Conservation (phyloP, 2,329 filamentous ascomycete species). For the Karstenula rhodostoma region DNA sequence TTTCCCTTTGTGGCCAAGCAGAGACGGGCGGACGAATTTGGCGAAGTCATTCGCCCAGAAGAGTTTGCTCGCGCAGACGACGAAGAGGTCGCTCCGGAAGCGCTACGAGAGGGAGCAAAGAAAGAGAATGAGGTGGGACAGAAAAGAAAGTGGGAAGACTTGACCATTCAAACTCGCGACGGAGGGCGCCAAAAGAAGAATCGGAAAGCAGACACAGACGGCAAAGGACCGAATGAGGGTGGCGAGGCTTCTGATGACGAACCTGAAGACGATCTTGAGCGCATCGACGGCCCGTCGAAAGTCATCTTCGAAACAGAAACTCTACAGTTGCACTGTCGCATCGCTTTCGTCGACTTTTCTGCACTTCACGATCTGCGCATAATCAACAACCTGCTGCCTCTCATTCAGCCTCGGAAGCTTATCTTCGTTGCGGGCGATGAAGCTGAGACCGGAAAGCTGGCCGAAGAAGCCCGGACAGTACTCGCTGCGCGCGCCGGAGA, state of each 20-base stretch:
- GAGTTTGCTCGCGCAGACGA: constrained; percentile 95
- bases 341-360: constrained; percentile 90
- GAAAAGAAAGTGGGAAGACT: constrained; percentile 93
- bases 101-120: constrained; percentile 63
- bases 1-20: constrained; percentile 86
- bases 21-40: constrained; percentile 87
- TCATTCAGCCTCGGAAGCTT: constrained; percentile 92
- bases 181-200: constrained; percentile 61
- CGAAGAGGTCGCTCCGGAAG: constrained; percentile 76
- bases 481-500: constrained; percentile 58
- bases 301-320: constrained; percentile 70
- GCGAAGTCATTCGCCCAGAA: constrained; percentile 90
- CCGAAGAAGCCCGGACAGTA: constrained; percentile 79
- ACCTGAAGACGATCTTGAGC: constrained; percentile 61
- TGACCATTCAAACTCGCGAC: constrained; percentile 54
- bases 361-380: constrained; percentile 93
- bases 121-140: constrained; percentile 71
- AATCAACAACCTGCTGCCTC: constrained; percentile 90
- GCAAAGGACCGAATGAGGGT: constrained; percentile 34
- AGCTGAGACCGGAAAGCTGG: constrained; percentile 77
- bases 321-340: constrained; percentile 74
- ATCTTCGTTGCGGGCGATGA: constrained; percentile 86
- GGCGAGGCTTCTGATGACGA: constrained; percentile 57
- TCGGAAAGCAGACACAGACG: constrained; percentile 53
- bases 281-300: constrained; percentile 75